Evolutionary conservation across 106 monocot species (phyloP).

Genomic region (Agapanthus africanus): DNA sequence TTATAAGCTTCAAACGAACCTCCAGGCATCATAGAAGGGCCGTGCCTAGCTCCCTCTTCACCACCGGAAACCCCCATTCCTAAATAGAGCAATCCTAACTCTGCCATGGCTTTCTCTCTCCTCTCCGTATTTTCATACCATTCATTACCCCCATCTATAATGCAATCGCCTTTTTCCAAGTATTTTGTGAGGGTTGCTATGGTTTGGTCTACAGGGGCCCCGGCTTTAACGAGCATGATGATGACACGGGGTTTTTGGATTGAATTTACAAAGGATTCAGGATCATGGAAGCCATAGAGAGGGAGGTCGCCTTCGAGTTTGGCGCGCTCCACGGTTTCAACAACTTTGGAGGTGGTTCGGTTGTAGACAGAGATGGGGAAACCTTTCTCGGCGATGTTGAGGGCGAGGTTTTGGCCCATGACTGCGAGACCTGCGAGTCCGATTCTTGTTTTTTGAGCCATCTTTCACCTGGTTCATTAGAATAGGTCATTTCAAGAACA

Average conservation of each 20-base stretch:
- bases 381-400: constrained; percentile 55
- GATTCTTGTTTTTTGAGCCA: constrained; percentile 46
- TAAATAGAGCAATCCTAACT: constrained; percentile 41
- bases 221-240: constrained; percentile 52
- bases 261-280: constrained; percentile 35
- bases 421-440: constrained; percentile 54
- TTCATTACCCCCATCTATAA: constrained; percentile 54
- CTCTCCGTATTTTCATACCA: constrained; percentile 61
- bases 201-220: constrained; percentile 53
- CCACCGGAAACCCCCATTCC: constrained; percentile 64
- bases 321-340: constrained; percentile 46
- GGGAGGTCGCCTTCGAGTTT: constrained; percentile 45
- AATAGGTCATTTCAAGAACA: no score
- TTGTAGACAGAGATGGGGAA: constrained; percentile 57
- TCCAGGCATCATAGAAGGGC: constrained; percentile 57
- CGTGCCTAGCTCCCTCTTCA: constrained; percentile 43
- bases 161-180: constrained; percentile 50
- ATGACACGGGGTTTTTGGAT: constrained; percentile 48
- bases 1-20: constrained; percentile 45
- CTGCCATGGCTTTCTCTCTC: constrained; percentile 47
- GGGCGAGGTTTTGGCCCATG: constrained; percentile 56
- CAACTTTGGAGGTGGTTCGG: constrained; percentile 46
- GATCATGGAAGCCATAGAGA: constrained; percentile 41
- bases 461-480: constrained; percentile 21
- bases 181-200: constrained; percentile 31